phyloP scores from a whole-genome alignment of 208 protist genomes.

The Trypanosoma rangeli region DNA sequence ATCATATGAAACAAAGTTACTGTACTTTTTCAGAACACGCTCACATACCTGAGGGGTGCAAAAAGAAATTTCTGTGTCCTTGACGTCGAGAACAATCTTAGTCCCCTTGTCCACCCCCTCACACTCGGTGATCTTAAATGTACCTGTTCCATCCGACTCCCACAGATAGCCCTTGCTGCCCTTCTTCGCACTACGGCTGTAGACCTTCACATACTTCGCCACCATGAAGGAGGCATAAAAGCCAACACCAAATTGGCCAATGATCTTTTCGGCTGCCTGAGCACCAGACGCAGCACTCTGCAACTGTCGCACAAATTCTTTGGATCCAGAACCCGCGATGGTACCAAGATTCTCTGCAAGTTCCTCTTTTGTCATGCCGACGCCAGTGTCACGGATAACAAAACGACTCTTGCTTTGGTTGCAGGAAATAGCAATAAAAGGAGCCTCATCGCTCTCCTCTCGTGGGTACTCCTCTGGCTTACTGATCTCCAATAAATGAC shows the following conservation, averaged over 20 bases:
- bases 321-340: slow-evolving; percentile 91
- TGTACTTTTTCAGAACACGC: slow-evolving; percentile 97
- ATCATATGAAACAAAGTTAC: slow-evolving; percentile 97
- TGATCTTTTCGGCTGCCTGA: slow-evolving; percentile 87
- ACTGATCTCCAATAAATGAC: slow-evolving; percentile 82
- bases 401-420: slow-evolving; percentile 94
- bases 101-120: slow-evolving; percentile 95
- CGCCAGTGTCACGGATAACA: slow-evolving; percentile 94
- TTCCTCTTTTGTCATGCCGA: slow-evolving; percentile 98
- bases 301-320: slow-evolving; percentile 87
- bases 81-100: slow-evolving; percentile 97
- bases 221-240: slow-evolving; percentile 98
- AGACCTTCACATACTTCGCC: slow-evolving; percentile 93
- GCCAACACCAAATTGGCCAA: slow-evolving; percentile 97
- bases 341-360: slow-evolving; percentile 96
- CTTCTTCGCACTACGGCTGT: slow-evolving; percentile 86
- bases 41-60: slow-evolving; percentile 92
- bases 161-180: slow-evolving; percentile 93
- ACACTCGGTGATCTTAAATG: slow-evolving; percentile 93
- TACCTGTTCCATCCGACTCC: slow-evolving; percentile 93
- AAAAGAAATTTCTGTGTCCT: slow-evolving; percentile 94
- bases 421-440: slow-evolving; percentile 75
- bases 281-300: slow-evolving; percentile 56
- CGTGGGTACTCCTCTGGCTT: slow-evolving; percentile 82
- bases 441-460: slow-evolving; percentile 77